Percentiles rank a stretch among this genome's conserved stretches.
These are phyloP conservation scores for Eutypella sp. DNA, from an alignment of 2,329 filamentous ascomycete species.

Conservation along the genomic window DNA sequence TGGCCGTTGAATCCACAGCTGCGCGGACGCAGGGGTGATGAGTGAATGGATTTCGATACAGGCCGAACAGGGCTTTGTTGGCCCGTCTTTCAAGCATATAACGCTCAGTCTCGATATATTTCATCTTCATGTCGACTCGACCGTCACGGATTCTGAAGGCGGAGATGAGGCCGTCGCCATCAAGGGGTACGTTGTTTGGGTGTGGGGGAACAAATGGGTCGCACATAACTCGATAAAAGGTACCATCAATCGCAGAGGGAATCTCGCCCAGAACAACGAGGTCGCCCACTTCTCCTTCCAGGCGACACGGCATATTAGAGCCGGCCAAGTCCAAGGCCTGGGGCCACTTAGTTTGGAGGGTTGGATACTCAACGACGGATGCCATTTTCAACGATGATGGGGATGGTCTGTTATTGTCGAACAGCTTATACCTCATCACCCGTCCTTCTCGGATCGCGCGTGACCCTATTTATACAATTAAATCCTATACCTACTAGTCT, in stretches of 20 bases:
- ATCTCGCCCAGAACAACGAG: constrained; percentile 22
- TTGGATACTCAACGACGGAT: too few species aligned
- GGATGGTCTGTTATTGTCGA: too few species aligned
- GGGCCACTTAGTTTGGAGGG: too few species aligned
- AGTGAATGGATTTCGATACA: constrained; percentile 30
- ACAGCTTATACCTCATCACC: too few species aligned
- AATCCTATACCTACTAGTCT: too few species aligned
- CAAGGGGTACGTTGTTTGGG: constrained; percentile 29
- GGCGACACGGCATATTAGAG: too few species aligned
- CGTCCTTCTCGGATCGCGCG: too few species aligned
- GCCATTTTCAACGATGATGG: too few species aligned
- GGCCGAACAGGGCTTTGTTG: constrained; percentile 24
- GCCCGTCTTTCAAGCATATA: constrained; percentile 28
- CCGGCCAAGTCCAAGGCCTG: too few species aligned
- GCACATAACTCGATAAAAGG: constrained; percentile 35
- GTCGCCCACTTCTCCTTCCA: constrained; percentile 20
- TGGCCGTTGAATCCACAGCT: constrained; percentile 33
- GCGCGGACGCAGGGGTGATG: constrained; percentile 26
- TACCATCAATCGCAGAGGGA: constrained; percentile 26
- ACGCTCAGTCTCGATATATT: constrained; percentile 32
- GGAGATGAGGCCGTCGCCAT: constrained; percentile 33
- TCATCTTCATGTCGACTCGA: constrained; percentile 24
- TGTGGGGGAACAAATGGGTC: constrained; percentile 34
- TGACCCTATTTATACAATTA: too few species aligned
- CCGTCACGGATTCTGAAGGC: constrained; percentile 29